phyloP scores from a whole-genome alignment of 2,329 filamentous ascomycete genomes.

The Talaromyces rugulosus region DNA sequence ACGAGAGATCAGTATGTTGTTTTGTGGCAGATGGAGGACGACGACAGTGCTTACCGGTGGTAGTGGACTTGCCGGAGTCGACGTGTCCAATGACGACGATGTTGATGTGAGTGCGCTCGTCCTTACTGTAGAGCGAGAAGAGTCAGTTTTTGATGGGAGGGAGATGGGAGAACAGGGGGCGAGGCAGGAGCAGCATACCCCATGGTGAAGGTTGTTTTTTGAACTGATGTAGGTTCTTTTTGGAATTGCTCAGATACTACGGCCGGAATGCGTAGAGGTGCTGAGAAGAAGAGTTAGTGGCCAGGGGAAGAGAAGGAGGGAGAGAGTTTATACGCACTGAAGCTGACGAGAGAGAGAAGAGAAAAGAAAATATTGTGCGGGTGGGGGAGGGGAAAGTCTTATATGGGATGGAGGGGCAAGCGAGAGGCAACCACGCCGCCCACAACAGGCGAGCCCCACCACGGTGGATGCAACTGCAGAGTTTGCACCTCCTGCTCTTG shows the following conservation, averaged over 20 bases:
- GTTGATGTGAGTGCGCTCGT: slow-evolving; percentile 95
- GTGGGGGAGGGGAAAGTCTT: slow-evolving; percentile 43
- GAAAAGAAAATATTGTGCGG: slow-evolving; percentile 33
- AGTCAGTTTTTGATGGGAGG: slow-evolving; percentile 10
- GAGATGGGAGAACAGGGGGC: neutral
- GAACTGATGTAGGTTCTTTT: slow-evolving; percentile 46
- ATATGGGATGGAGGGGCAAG: slow-evolving; percentile 46
- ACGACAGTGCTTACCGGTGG: slow-evolving; percentile 64
- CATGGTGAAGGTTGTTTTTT: slow-evolving; percentile 52
- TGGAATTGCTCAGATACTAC: slow-evolving; percentile 48
- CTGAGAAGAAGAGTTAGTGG: slow-evolving; percentile 32
- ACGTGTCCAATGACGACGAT: slow-evolving; percentile 99
- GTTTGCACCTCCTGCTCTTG: slow-evolving; percentile 15
- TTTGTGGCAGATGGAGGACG: slow-evolving; percentile 30
- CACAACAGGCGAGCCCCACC: slow-evolving; percentile 16
- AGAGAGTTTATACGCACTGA: slow-evolving; percentile 42
- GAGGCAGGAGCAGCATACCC: slow-evolving; percentile 44
- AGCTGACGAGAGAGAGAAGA: slow-evolving; percentile 38
- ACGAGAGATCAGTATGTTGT: neutral
- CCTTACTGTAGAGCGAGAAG: slow-evolving; percentile 62
- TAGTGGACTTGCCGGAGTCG: slow-evolving; percentile 99
- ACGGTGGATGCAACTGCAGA: neutral
- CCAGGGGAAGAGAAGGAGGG: slow-evolving; percentile 15
- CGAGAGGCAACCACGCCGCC: slow-evolving; percentile 35
- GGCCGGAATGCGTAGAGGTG: slow-evolving; percentile 49